phyloP scores from a whole-genome alignment of 495 filamentous ascomycete genomes.

The Lichina pygmaea region DNA sequence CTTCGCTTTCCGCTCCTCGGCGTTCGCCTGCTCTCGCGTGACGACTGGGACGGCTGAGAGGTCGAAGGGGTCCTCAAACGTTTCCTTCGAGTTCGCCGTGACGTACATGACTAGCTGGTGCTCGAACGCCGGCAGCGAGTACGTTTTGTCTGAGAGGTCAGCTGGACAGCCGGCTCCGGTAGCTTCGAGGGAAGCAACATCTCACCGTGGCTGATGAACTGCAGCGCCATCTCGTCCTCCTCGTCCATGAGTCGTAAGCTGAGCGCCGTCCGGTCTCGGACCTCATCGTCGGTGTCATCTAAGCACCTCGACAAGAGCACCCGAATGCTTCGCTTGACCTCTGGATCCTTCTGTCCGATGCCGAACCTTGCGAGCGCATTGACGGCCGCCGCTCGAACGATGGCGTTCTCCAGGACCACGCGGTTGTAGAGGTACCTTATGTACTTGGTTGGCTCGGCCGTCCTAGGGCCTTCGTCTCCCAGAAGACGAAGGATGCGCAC shows the following conservation, averaged over 20 bases:
- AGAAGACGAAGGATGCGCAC: slow-evolving; percentile 85
- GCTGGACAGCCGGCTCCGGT: no score
- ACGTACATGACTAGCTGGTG: slow-evolving; percentile 97
- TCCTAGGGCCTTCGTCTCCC: slow-evolving; percentile 84
- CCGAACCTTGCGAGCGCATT: slow-evolving; percentile 93
- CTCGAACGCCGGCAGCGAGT: slow-evolving; percentile 83
- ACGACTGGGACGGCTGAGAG: slow-evolving; percentile 79
- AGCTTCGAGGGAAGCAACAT: not conserved
- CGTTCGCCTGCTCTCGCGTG: slow-evolving; percentile 81
- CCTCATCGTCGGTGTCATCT: slow-evolving; percentile 95
- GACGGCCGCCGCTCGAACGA: slow-evolving; percentile 84
- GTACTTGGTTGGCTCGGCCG: slow-evolving; percentile 87
- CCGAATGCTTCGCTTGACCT: slow-evolving; percentile 82
- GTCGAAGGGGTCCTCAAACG: slow-evolving; percentile 70
- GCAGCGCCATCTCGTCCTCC: slow-evolving; percentile 57
- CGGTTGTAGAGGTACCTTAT: slow-evolving; percentile 99
- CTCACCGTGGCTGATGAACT: slow-evolving; percentile 80
- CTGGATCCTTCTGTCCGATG: slow-evolving; percentile 84
- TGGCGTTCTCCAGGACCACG: slow-evolving; percentile 88
- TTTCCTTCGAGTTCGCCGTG: slow-evolving; percentile 61
- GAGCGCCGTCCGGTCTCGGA: slow-evolving; percentile 80
- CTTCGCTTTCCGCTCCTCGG: slow-evolving; percentile 93
- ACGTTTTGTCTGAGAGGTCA: slow-evolving; percentile 28
- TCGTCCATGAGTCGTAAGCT: slow-evolving; percentile 71
- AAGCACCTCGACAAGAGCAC: slow-evolving; percentile 83